Evolutionary conservation across 768 basidiomycete species (phyloP).

Genomic region (Lepiota subincarnata): DNA sequence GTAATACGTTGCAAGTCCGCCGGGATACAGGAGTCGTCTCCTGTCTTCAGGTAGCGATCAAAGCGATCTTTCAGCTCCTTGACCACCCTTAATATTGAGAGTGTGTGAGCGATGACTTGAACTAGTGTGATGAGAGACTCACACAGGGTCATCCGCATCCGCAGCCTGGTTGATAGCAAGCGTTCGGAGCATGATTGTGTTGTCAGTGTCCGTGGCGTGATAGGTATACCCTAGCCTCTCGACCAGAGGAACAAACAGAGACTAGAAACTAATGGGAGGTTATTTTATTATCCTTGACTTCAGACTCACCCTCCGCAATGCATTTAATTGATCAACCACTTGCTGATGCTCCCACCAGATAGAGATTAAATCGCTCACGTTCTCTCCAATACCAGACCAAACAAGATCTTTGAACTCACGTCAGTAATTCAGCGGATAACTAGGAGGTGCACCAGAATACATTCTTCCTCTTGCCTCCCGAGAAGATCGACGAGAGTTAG

Average conservation of each 20-base stretch:
- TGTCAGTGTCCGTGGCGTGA: conserved; percentile 57
- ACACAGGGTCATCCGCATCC: conserved; percentile 26
- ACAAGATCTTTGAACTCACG: conserved; percentile 56
- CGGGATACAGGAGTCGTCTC: conserved; percentile 75
- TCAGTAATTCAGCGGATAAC: neutral
- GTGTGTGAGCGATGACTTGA: conserved; percentile 7
- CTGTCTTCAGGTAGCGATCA: conserved; percentile 59
- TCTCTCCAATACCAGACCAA: conserved; percentile 66
- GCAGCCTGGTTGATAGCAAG: conserved; percentile 57
- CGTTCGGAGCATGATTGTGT: conserved; percentile 69
- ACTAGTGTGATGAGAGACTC: conserved; percentile 1
- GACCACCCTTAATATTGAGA: conserved; percentile 50
- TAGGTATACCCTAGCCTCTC: conserved; percentile 78
- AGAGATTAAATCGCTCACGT: conserved; percentile 48
- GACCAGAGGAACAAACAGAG: conserved; percentile 73
- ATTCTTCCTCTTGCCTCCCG: conserved; percentile 65
- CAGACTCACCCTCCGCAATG: conserved; percentile 53
- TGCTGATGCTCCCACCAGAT: conserved; percentile 83
- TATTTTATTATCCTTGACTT: neutral
- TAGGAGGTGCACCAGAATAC: conserved; percentile 34
- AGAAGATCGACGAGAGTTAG: conserved; percentile 70
- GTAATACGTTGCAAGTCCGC: conserved; percentile 67
- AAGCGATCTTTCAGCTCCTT: conserved; percentile 71
- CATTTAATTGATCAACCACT: conserved; percentile 50
- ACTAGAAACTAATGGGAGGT: conserved; percentile 30